phyloP scores from a whole-genome alignment of 768 basidiomycete genomes.

The Agaricus sinodeliciosus region DNA sequence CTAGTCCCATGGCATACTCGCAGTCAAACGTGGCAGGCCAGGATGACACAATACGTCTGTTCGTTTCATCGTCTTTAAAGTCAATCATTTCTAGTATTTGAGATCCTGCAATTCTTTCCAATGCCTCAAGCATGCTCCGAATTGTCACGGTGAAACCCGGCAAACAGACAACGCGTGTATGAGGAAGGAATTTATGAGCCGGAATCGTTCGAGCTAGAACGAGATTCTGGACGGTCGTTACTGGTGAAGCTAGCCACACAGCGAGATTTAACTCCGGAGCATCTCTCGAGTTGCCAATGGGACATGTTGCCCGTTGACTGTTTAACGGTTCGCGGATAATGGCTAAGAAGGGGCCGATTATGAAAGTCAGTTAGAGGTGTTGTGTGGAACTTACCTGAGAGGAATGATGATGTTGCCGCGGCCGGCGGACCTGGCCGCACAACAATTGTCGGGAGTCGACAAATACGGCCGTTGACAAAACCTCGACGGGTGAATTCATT shows the following conservation, averaged over 20 bases:
- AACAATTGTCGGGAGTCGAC: constrained; percentile 55
- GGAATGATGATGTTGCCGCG: constrained; percentile 48
- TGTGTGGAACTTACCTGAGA: constrained; percentile 34
- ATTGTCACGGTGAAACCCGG: constrained; percentile 57
- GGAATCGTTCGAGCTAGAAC: constrained; percentile 40
- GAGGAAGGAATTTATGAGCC: constrained; percentile 29
- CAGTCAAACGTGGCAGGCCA: constrained; percentile 45
- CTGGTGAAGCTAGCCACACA: constrained; percentile 44
- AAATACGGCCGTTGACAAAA: constrained; percentile 51
- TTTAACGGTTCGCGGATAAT: constrained; percentile 55
- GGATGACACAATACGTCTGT: constrained; percentile 35
- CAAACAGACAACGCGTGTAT: constrained; percentile 49
- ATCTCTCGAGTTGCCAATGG: constrained; percentile 39
- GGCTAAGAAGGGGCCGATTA: constrained; percentile 18
- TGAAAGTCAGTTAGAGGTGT: neutral
- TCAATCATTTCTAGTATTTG: constrained; percentile 38
- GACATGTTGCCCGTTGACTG: constrained; percentile 43
- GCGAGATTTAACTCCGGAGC: constrained; percentile 39
- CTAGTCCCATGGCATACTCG: constrained; percentile 33
- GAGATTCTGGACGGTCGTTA: constrained; percentile 51
- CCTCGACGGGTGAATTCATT: constrained; percentile 59
- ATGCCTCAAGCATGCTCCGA: constrained; percentile 44
- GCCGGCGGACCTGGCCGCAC: constrained; percentile 50
- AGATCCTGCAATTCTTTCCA: constrained; percentile 43
- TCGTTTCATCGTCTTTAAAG: constrained; percentile 38